Percentiles rank a stretch among this genome's conserved stretches.
phyloP scores from a whole-genome alignment of 1,284 basidiomycete species.

The Entoloma clypeatum region DNA sequence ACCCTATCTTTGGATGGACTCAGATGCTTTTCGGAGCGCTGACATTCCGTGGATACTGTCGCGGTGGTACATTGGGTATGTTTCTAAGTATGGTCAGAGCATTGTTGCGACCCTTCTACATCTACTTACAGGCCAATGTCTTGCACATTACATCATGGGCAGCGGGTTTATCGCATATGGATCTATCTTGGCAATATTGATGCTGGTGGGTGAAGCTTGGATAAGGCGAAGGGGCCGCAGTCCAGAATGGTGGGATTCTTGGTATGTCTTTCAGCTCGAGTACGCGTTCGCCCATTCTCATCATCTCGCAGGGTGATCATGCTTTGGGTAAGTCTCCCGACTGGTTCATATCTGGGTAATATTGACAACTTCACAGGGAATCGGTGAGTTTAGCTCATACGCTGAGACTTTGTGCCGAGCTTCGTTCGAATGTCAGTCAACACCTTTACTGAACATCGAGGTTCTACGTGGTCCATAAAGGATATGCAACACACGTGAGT shows the following conservation, averaged over 20 bases:
- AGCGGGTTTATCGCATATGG: constrained; percentile 89
- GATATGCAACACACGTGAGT: constrained; percentile 92
- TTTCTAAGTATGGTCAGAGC: neutral
- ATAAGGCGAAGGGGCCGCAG: constrained; percentile 64
- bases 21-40: constrained; percentile 79
- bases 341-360: too few species aligned
- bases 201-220: constrained; percentile 84
- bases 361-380: too few species aligned
- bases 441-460: constrained; percentile 91
- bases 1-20: constrained; percentile 86
- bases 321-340: constrained; percentile 75
- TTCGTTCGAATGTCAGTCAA: constrained; percentile 59
- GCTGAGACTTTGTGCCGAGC: constrained; percentile 5
- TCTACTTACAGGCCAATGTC: constrained; percentile 59
- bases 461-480: constrained; percentile 80
- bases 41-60: constrained; percentile 66
- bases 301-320: constrained; percentile 59
- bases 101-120: constrained; percentile 2
- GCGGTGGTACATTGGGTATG: constrained; percentile 57
- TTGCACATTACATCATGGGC: constrained; percentile 91
- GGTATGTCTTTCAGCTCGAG: constrained; percentile 28
- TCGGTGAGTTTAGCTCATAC: constrained; percentile 40
- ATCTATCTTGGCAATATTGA: constrained; percentile 77
- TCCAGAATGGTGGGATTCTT: constrained; percentile 91
- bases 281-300: constrained; percentile 8